A percentile compares a stretch with the other conserved stretches of the same genome.
phyloP scores from a whole-genome alignment of 371 early-diverging fungal species.

The Blastocladiella emersonii region DNA sequence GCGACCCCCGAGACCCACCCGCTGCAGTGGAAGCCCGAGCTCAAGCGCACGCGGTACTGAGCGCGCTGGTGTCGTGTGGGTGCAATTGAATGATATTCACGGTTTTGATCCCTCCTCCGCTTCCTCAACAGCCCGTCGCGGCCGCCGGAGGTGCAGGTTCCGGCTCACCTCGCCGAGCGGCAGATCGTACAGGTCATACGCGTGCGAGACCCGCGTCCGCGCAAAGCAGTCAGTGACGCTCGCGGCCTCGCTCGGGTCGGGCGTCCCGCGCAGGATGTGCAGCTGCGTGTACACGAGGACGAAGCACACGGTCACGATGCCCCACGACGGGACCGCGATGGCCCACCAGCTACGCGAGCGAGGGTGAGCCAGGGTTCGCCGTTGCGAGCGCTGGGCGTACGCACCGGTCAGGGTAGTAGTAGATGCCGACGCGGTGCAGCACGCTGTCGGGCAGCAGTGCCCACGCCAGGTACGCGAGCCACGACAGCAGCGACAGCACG shows the following conservation, averaged over 20 bases:
- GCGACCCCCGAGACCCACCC: conserved; percentile 60
- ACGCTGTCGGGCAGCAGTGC: background rate
- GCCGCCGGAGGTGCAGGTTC: too few species aligned
- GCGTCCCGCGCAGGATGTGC: background rate
- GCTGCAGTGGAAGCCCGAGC: conserved; percentile 40
- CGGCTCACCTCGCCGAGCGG: too few species aligned
- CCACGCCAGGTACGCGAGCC: background rate
- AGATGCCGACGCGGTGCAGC: background rate
- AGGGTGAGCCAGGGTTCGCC: too few species aligned
- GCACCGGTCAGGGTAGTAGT: background rate
- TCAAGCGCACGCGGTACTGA: conserved; percentile 21
- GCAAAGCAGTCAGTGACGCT: background rate
- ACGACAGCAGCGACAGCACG: background rate
- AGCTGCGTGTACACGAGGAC: background rate
- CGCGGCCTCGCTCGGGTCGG: background rate
- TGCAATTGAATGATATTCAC: too few species aligned
- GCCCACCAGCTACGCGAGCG: background rate
- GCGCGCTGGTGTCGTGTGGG: background rate
- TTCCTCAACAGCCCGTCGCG: too few species aligned
- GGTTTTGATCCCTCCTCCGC: too few species aligned
- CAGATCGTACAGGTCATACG: too few species aligned
- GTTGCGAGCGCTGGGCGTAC: too few species aligned
- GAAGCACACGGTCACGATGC: background rate
- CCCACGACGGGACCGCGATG: background rate
- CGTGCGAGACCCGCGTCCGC: too few species aligned